Conservation (phyloP, 1,139 yeast species). For the Nadsonia commutata region DNA sequence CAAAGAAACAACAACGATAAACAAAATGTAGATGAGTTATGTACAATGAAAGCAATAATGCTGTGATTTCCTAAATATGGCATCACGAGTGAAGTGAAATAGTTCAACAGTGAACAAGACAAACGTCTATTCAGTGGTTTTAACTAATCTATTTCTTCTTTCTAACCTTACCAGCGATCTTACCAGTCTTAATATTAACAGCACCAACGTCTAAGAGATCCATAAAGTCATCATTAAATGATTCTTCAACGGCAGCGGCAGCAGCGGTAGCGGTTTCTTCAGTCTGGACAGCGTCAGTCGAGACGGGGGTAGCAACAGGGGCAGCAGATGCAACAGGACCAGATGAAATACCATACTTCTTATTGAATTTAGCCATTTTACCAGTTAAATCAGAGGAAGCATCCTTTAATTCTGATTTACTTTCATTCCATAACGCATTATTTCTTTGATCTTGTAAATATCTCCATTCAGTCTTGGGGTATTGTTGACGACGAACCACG, state of each 20-base stretch:
- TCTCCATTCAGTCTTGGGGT: conserved; percentile 75
- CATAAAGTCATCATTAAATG: conserved; percentile 33
- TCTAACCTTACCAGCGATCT: conserved; percentile 39
- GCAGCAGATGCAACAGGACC: conserved; percentile 11
- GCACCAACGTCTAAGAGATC: conserved; percentile 44
- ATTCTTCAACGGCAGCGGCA: conserved; percentile 2
- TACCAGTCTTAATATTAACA: conserved; percentile 39
- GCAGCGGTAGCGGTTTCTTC: conserved; percentile 4
- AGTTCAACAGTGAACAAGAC: no score
- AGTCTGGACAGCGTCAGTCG: conserved; percentile 4
- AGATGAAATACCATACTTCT: conserved; percentile 42
- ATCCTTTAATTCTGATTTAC: conserved; percentile 59
- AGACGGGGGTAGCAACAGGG: conserved; percentile 1
- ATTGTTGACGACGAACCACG: conserved; percentile 65
- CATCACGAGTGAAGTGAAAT: no score
- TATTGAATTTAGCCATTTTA: conserved; percentile 69
- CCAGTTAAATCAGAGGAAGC: conserved; percentile 77
- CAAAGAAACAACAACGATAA: no score
- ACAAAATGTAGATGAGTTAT: no score
- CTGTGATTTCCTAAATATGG: no score
- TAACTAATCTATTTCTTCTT: conserved; percentile 3
- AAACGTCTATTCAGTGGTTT: no score
- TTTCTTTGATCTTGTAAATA: conserved; percentile 83
- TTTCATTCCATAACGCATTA: conserved; percentile 75
- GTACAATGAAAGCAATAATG: no score